These are phyloP conservation scores for Yarrowia sp. DNA, from an alignment of 805 yeast genomes.

Conservation along the genomic window DNA sequence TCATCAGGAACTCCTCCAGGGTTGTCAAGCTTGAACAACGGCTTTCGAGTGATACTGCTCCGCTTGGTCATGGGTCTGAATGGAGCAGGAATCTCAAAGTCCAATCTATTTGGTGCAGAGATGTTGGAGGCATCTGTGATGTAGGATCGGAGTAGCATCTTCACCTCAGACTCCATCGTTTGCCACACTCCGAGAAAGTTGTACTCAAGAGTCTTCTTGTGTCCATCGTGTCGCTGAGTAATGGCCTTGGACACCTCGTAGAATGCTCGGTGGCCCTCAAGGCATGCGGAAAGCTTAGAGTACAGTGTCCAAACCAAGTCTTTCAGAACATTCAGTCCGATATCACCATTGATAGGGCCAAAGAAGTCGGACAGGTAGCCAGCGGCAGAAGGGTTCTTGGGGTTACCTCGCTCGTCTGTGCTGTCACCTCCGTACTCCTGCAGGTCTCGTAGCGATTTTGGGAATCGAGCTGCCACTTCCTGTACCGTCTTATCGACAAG, in stretches of 20 bases:
- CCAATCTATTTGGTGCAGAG: constrained; percentile 20
- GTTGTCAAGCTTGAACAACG: constrained; percentile 33
- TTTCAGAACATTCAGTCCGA: constrained; percentile 54
- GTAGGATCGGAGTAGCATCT: constrained; percentile 42
- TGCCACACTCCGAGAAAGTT: constrained; percentile 46
- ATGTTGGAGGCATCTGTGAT: constrained; percentile 30
- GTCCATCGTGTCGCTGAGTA: constrained; percentile 26
- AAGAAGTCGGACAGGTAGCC: constrained; percentile 17
- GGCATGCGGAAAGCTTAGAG: constrained; percentile 54
- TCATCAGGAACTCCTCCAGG: constrained; percentile 35
- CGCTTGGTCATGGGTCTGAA: constrained; percentile 33
- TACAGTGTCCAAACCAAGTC: constrained; percentile 73
- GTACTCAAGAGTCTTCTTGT: constrained; percentile 33
- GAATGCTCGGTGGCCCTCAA: constrained; percentile 69
- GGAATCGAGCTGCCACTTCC: constrained; percentile 58
- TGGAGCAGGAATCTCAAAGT: constrained; percentile 8
- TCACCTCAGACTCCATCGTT: constrained; percentile 44
- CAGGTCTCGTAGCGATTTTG: constrained; percentile 40
- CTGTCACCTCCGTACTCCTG: constrained; percentile 8
- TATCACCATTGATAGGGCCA: constrained; percentile 39
- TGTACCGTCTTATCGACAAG: constrained; percentile 60
- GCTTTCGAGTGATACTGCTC: constrained; percentile 30
- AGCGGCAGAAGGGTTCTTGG: background rate
- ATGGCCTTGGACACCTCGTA: constrained; percentile 46
- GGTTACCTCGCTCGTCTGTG: background rate